A percentile compares a stretch with the other conserved stretches of the same genome.
Conservation (phyloP, 2,329 filamentous ascomycete genomes). For the Cercospora canescens region DNA sequence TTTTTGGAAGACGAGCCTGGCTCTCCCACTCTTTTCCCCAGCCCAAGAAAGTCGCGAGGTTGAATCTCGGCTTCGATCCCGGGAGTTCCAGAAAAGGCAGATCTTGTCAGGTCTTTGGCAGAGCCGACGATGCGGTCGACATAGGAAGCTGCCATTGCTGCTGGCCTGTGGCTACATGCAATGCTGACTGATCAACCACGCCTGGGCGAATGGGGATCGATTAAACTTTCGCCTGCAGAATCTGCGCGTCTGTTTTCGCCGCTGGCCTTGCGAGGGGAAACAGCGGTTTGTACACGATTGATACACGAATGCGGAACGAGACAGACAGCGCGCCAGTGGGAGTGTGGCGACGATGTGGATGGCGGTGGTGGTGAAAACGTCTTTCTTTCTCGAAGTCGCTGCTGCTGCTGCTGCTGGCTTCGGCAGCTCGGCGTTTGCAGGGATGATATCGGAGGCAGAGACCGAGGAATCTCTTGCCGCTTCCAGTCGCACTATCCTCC, state of each 20-base stretch:
- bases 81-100: constrained; percentile 15
- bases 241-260: not conserved
- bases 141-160: not conserved
- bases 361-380: not conserved
- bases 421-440: constrained; percentile 2
- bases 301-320: not conserved
- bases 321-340: not conserved
- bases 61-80: constrained; percentile 17
- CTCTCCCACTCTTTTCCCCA: constrained; percentile 12
- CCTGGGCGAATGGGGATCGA: not conserved
- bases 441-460: not conserved
- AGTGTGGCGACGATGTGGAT: not conserved
- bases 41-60: not conserved
- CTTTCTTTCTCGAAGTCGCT: not conserved
- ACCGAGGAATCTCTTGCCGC: constrained; percentile 8
- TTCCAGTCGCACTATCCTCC: constrained; percentile 2
- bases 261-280: not conserved
- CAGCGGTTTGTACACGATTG: not conserved
- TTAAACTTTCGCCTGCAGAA: not conserved
- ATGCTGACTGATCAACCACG: not conserved
- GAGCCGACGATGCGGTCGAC: constrained; percentile 14
- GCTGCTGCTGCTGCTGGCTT: not conserved
- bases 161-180: not conserved
- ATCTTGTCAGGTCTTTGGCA: constrained; percentile 17
- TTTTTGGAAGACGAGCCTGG: not conserved